phyloP scores from a whole-genome alignment of 345 rosid species.

The Aurinia saxatilis region DNA sequence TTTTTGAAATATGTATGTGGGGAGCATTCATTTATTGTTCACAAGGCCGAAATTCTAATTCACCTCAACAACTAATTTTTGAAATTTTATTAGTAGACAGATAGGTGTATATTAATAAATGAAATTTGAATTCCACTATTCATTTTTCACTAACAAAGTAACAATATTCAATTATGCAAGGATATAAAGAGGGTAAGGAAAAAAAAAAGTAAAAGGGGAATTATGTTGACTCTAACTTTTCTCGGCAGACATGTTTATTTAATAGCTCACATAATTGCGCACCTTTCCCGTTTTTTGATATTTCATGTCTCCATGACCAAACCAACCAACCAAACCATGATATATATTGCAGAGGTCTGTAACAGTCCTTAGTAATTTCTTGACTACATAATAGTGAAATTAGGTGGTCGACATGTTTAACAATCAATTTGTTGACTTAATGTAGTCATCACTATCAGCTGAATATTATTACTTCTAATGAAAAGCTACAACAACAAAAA shows the following conservation, averaged over 20 bases:
- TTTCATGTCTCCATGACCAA: constrained; percentile 23
- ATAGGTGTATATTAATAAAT: not conserved
- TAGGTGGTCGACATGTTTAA: constrained; percentile 6
- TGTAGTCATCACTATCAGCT: not conserved
- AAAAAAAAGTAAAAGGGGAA: constrained; percentile 3
- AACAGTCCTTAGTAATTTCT: constrained; percentile 3
- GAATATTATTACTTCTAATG: not conserved
- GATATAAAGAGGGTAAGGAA: not conserved
- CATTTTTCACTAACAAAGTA: too few relatives aligned
- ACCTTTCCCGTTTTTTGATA: constrained; percentile 25
- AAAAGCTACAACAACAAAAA: not conserved
- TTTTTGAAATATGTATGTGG: not conserved
- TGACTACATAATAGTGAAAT: constrained; percentile 5
- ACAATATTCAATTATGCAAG: not conserved
- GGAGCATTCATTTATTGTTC: constrained; percentile 16
- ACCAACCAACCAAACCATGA: not conserved
- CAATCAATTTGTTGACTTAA: constrained; percentile 10
- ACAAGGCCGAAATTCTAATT: not conserved
- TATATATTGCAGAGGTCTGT: not conserved
- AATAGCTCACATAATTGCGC: constrained; percentile 16
- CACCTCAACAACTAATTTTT: not conserved
- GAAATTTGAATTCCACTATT: not conserved
- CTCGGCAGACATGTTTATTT: constrained; percentile 15
- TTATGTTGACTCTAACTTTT: constrained; percentile 17
- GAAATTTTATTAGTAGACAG: not conserved